These are phyloP conservation scores for Vitis hybrid DNA, from an alignment of 177 flowering plant species.

Conservation along the genomic window DNA sequence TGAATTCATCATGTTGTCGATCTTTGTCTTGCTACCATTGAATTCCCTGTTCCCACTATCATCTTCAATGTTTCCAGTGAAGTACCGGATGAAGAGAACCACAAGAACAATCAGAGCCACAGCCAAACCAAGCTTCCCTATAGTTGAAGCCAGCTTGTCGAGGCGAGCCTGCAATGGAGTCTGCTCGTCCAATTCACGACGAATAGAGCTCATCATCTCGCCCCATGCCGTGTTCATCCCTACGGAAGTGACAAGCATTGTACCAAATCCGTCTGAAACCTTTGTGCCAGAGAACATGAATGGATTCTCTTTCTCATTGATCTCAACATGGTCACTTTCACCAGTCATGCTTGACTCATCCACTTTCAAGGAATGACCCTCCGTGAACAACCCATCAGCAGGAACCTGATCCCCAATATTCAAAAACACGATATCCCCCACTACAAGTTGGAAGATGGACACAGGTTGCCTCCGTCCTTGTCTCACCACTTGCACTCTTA, in stretches of 20 bases:
- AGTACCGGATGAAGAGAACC: constrained; percentile 29
- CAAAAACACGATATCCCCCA: constrained; percentile 32
- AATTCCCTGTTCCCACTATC: constrained; percentile 23
- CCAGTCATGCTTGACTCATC: constrained; percentile 45
- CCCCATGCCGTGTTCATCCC: constrained; percentile 41
- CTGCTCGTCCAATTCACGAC: constrained; percentile 15
- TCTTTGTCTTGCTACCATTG: constrained; percentile 18
- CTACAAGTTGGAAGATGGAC: constrained; percentile 35
- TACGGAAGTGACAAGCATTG: constrained; percentile 36
- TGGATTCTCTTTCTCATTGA: constrained; percentile 13
- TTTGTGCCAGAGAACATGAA: constrained; percentile 38
- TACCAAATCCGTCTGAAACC: constrained; percentile 28
- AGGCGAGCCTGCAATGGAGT: constrained; percentile 37
- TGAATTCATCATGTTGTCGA: constrained; percentile 23
- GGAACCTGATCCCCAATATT: constrained; percentile 41
- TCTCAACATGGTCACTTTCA: constrained; percentile 35
- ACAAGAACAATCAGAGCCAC: constrained; percentile 35
- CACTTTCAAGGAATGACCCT: constrained; percentile 28
- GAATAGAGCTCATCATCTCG: constrained; percentile 30
- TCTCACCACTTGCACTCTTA: constrained; percentile 29
- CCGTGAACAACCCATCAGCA: constrained; percentile 34
- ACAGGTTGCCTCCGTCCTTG: constrained; percentile 17
- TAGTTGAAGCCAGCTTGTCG: constrained; percentile 24
- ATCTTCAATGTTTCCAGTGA: constrained; percentile 33
- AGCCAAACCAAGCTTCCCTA: constrained; percentile 32